phyloP scores from a whole-genome alignment of 495 filamentous ascomycete genomes.

The Monascus purpureus region DNA sequence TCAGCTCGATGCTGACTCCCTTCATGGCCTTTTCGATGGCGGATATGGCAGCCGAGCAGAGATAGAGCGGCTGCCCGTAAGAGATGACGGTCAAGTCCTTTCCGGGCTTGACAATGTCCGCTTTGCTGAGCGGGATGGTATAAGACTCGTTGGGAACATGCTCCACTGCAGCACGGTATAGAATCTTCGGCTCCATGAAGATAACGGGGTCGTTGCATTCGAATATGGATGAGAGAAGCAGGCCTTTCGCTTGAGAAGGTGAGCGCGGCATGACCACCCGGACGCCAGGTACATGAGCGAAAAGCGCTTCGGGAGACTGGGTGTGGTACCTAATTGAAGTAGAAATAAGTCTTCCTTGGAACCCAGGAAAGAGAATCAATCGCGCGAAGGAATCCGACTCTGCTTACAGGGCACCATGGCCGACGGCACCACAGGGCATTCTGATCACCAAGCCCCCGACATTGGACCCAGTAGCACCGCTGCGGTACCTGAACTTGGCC shows the following conservation, averaged over 20 bases:
- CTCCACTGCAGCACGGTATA: constrained; percentile 91
- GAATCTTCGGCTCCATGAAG: constrained; percentile 93
- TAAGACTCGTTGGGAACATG: constrained; percentile 80
- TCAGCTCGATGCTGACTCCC: constrained; percentile 69
- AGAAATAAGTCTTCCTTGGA: constrained; percentile 4
- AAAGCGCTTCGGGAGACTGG: constrained; percentile 84
- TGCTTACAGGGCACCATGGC: constrained; percentile 78
- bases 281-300: constrained; percentile 83
- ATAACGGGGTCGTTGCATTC: constrained; percentile 77
- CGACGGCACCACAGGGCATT: constrained; percentile 91
- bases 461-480: constrained; percentile 54
- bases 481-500: constrained; percentile 81
- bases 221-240: constrained; percentile 66
- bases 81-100: constrained; percentile 76
- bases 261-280: constrained; percentile 83
- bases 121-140: constrained; percentile 72
- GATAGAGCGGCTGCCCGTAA: constrained; percentile 87
- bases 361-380: no score
- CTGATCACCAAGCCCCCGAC: constrained; percentile 72
- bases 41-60: constrained; percentile 65
- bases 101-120: constrained; percentile 76
- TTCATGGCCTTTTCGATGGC: constrained; percentile 65
- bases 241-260: constrained; percentile 82
- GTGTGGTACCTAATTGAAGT: constrained; percentile 57
- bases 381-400: no score